phyloP scores from a whole-genome alignment of 345 rosid genomes.

The Gynandropsis gynandra region DNA sequence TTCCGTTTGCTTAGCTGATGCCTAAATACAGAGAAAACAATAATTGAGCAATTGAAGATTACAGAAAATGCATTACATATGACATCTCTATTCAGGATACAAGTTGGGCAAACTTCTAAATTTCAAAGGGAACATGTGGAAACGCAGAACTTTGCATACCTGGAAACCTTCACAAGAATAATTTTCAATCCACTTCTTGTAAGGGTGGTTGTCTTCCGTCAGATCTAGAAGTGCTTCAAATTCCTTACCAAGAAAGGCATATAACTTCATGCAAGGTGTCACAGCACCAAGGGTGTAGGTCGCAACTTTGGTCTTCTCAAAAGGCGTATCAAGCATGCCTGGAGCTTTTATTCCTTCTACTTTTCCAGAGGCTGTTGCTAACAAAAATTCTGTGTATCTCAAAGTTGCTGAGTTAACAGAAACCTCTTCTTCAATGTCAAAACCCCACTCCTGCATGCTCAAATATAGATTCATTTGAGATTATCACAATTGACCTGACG shows the following conservation, averaged over 20 bases:
- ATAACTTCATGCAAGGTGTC: slow-evolving; percentile 93
- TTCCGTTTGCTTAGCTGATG: slow-evolving; percentile 82
- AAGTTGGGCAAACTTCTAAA: slow-evolving; percentile 14
- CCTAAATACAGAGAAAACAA: slow-evolving; percentile 48
- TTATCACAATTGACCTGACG: not conserved
- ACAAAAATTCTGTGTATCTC: slow-evolving; percentile 74
- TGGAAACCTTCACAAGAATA: slow-evolving; percentile 72
- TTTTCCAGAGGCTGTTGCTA: slow-evolving; percentile 96
- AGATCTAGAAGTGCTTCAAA: slow-evolving; percentile 44
- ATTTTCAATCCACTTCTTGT: slow-evolving; percentile 79
- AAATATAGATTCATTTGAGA: slow-evolving; percentile 7
- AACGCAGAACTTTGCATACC: slow-evolving; percentile 36
- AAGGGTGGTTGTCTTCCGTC: slow-evolving; percentile 49
- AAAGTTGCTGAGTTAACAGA: slow-evolving; percentile 54
- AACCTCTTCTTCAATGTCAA: slow-evolving; percentile 47
- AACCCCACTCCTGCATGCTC: slow-evolving; percentile 72
- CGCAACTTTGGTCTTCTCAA: slow-evolving; percentile 93
- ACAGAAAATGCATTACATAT: slow-evolving; percentile 19
- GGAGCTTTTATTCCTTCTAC: slow-evolving; percentile 90
- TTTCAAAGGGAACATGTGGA: slow-evolving; percentile 5
- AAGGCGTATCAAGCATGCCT: slow-evolving; percentile 90
- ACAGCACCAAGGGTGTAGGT: slow-evolving; percentile 95
- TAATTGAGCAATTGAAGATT: slow-evolving; percentile 27
- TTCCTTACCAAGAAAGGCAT: slow-evolving; percentile 78
- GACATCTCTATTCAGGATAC: slow-evolving; percentile 10